phyloP scores from a whole-genome alignment of 2,329 filamentous ascomycete genomes.

The Neurospora sp. region DNA sequence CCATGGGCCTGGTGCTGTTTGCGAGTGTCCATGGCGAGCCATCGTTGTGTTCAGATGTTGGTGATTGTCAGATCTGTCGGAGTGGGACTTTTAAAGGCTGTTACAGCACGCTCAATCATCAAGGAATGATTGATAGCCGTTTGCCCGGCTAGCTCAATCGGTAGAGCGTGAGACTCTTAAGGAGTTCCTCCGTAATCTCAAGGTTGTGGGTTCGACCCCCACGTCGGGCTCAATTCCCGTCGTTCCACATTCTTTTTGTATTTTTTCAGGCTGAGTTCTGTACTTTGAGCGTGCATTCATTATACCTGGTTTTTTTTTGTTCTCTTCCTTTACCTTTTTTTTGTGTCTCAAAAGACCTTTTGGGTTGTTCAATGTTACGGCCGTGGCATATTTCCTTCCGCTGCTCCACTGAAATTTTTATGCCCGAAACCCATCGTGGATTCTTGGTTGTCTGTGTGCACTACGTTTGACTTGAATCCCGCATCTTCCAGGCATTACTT shows the following conservation, averaged over 20 bases:
- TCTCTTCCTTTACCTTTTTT: background rate
- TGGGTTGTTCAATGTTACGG: too few species aligned
- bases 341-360: background rate
- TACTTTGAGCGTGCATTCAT: background rate
- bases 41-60: background rate
- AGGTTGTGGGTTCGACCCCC: background rate
- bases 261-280: background rate
- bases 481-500: too few species aligned
- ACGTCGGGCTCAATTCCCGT: background rate
- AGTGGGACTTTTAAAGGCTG: fast-evolving
- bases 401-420: too few species aligned
- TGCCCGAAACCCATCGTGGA: too few species aligned
- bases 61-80: too few species aligned
- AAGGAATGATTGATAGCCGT: background rate
- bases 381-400: too few species aligned
- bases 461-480: too few species aligned
- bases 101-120: background rate
- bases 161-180: slow-evolving; percentile 67
- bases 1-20: fast-evolving
- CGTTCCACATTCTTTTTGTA: background rate
- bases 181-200: slow-evolving; percentile 1
- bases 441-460: too few species aligned
- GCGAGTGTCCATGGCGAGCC: background rate
- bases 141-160: slow-evolving; percentile 55
- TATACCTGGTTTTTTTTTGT: background rate